These are phyloP conservation scores for Podospora pseudopauciseta DNA, from an alignment of 495 filamentous ascomycete species.

Conservation along the genomic window DNA sequence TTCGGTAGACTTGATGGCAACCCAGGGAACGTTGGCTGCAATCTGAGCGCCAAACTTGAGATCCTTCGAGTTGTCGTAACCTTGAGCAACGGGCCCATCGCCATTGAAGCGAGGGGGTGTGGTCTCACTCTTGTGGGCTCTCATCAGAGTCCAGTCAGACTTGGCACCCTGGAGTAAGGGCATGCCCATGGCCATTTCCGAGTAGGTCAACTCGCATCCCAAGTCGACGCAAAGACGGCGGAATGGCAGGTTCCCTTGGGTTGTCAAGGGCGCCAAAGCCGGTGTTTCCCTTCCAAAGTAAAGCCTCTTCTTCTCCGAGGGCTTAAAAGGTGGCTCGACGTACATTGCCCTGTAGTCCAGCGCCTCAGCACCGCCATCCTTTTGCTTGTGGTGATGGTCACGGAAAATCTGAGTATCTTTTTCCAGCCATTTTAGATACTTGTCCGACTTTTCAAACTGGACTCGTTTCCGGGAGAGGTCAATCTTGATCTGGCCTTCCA, in stretches of 20 bases:
- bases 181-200: constrained; percentile 94
- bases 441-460: constrained; percentile 64
- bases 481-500: constrained; percentile 61
- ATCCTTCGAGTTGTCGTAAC: constrained; percentile 79
- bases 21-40: constrained; percentile 81
- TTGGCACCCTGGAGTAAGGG: constrained; percentile 89
- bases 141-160: constrained; percentile 90
- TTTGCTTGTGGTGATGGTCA: constrained; percentile 50
- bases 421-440: constrained; percentile 71
- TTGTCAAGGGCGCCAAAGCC: constrained; percentile 78
- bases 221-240: constrained; percentile 85
- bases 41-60: constrained; percentile 89
- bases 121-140: constrained; percentile 78
- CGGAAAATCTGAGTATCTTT: constrained; percentile 51
- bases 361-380: constrained; percentile 40
- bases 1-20: constrained; percentile 82
- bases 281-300: constrained; percentile 95
- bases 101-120: constrained; percentile 56
- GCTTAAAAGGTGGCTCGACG: constrained; percentile 75
- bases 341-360: constrained; percentile 76
- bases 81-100: constrained; percentile 51
- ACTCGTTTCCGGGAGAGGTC: constrained; percentile 65
- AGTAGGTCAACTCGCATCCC: constrained; percentile 91
- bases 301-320: constrained; percentile 87
- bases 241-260: constrained; percentile 96